phyloP scores from a whole-genome alignment of 345 rosid genomes.

The Euclidium syriacum region DNA sequence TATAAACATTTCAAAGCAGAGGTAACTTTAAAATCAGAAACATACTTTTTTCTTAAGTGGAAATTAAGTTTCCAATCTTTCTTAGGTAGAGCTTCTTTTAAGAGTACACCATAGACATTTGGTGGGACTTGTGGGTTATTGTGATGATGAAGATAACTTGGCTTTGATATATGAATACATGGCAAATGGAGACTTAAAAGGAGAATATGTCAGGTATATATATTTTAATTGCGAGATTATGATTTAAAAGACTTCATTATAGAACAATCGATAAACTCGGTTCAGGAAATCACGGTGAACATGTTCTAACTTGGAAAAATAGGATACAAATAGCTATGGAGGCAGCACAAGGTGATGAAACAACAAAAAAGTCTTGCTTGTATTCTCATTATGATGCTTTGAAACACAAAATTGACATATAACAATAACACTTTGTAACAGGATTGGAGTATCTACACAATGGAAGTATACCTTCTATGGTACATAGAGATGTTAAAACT shows the following conservation, averaged over 20 bases:
- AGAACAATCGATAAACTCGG: background rate
- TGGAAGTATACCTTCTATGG: constrained; percentile 51
- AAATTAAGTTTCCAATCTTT: background rate
- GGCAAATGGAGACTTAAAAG: constrained; percentile 48
- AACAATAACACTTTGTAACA: constrained; percentile 3
- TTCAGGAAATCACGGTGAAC: constrained; percentile 14
- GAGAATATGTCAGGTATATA: constrained; percentile 32
- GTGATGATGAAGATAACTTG: constrained; percentile 40
- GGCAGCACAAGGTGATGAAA: constrained; percentile 49
- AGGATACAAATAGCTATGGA: constrained; percentile 47
- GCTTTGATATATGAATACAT: constrained; percentile 56
- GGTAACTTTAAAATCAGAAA: background rate
- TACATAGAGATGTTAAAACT: constrained; percentile 52
- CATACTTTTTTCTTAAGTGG: background rate
- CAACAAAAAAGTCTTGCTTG: background rate
- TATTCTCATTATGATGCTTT: background rate
- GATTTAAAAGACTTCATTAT: background rate
- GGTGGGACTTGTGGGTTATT: constrained; percentile 49
- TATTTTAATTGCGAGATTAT: background rate
- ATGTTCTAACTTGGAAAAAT: constrained; percentile 39
- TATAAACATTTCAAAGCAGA: constrained; percentile 34
- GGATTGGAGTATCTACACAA: constrained; percentile 60
- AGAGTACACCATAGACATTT: constrained; percentile 39
- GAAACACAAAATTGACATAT: background rate
- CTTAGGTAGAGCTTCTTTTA: constrained; percentile 24